Evolutionary conservation across 169 alveolate species (phyloP).

Genomic region (Eimeria nieschulzi): DNA sequence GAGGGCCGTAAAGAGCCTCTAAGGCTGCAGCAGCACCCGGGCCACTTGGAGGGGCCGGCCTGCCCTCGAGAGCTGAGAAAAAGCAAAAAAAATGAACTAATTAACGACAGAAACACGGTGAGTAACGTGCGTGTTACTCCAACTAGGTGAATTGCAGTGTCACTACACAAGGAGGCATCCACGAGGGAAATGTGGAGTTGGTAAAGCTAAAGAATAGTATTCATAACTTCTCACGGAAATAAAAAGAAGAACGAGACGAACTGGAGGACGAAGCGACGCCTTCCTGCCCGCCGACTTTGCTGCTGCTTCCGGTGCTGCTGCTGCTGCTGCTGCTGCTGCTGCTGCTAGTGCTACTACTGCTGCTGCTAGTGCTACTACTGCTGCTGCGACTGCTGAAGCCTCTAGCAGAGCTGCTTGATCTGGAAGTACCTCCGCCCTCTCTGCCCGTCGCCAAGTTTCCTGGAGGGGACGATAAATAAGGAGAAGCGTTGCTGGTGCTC

Average conservation of each 20-base stretch:
- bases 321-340: conserved; percentile 45
- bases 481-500: background rate
- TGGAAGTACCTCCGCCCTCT: background rate
- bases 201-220: background rate
- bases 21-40: background rate
- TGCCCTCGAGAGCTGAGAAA: background rate
- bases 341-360: conserved; percentile 22
- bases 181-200: background rate
- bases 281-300: too few species aligned
- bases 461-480: background rate
- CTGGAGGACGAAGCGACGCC: background rate
- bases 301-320: background rate
- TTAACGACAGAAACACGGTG: background rate
- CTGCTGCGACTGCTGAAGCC: background rate
- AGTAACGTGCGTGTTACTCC: background rate
- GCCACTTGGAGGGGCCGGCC: conserved; percentile 2
- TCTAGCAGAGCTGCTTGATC: background rate
- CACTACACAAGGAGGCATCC: background rate
- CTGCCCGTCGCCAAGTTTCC: too few species aligned
- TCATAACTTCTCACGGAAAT: too few species aligned
- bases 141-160: background rate
- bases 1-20: conserved; percentile 2
- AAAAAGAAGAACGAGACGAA: background rate
- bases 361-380: conserved; percentile 1
- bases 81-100: background rate